phyloP scores from a whole-genome alignment of 805 yeast species.

The Pichia cephalocereana region DNA sequence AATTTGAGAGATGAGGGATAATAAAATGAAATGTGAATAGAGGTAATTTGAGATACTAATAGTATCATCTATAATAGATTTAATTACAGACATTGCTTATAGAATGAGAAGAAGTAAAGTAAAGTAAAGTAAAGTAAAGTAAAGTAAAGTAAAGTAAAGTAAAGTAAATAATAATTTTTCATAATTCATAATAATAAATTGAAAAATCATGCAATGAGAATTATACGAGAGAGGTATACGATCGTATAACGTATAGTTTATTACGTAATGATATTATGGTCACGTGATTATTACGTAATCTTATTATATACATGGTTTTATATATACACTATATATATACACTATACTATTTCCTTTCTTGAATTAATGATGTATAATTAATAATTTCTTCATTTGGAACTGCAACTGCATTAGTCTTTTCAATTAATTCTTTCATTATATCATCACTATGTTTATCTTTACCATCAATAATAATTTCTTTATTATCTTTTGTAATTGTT shows the following conservation, averaged over 20 bases:
- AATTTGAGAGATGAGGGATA: conserved; percentile 22
- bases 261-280: no score
- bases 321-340: no score
- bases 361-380: conserved; percentile 1
- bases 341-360: not conserved
- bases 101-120: no score
- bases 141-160: no score
- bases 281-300: no score
- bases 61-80: conserved; percentile 16
- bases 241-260: no score
- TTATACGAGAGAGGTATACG: no score
- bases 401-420: conserved; percentile 39
- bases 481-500: conserved; percentile 27
- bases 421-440: conserved; percentile 50
- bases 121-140: no score
- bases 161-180: no score
- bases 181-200: no score
- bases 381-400: conserved; percentile 42
- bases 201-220: no score
- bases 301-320: no score
- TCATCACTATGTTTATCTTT: conserved; percentile 37
- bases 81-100: conserved; percentile 24
- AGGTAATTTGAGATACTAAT: conserved; percentile 2
- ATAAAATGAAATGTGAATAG: conserved; percentile 9
- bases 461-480: conserved; percentile 41